Evolutionary conservation across 2,329 filamentous ascomycete species (phyloP), one percentile per base, ranked within the genome.

Genomic region (Claviceps sorghi): DNA sequence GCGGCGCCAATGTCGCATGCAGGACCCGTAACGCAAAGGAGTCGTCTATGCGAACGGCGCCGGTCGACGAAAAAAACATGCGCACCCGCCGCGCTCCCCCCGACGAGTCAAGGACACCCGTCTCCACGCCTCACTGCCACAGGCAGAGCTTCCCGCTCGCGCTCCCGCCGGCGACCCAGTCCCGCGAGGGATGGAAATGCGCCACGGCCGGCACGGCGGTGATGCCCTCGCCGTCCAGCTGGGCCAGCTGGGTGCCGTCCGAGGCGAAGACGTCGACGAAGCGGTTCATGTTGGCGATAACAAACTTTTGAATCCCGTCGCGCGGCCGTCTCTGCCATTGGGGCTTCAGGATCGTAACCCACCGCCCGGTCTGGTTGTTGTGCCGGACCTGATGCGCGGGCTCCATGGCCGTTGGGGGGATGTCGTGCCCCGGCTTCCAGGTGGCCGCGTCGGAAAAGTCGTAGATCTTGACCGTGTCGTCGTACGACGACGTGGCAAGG

Each of bases 241-340:
- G 91, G 0, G 87, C 91, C 4, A 98, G 70, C 65, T 97, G 91
- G 61, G 88, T 83, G 0, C 93, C 93, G 48, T 85, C 79, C 0
- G 82, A 77, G 0, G 84, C 85, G 65, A 86, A 98, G 0, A 98
- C 78, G 62, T 98, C 93, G 1, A 97, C 88, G 60, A 96, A 97
- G 1, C 93, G 81, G 64, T 95, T 95, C 93, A 97, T 97, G 60
- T 97, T 98, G 1, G 88, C 93, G 53, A 98, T 91, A 26, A 82
- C 86, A 60, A 98, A 89, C 55, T 91, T 88, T 57, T 95, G 84
- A 5, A 94, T 81, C 8, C 83, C 83, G 54, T 93, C 88, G 36
- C 76, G 71, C 0, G 93, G 91, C 46, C 79, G 76, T 34, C 79
- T 73, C 66, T 98, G 93, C 93, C 93, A 98, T 60, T 95, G 88